Conservation (phyloP, 148 eudicot species). For the Rhododendron molle region DNA sequence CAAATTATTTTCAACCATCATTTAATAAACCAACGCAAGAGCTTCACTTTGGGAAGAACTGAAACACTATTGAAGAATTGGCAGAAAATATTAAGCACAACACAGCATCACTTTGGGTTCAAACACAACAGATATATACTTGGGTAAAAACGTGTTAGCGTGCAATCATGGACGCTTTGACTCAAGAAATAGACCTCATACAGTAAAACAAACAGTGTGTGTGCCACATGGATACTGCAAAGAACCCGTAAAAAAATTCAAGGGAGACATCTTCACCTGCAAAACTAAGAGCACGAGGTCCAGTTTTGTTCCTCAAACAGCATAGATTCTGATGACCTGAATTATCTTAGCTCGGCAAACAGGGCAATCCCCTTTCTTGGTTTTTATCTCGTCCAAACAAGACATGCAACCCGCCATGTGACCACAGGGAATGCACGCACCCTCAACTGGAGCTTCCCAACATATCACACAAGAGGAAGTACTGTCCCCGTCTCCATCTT, state of each 20-base stretch:
- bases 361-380: conserved; percentile 56
- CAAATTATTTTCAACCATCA: background rate
- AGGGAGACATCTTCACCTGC: background rate
- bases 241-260: background rate
- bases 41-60: background rate
- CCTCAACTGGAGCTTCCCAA: conserved; percentile 65
- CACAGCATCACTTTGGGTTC: background rate
- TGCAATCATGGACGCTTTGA: background rate
- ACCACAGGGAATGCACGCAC: conserved; percentile 75
- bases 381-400: conserved; percentile 50
- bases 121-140: background rate
- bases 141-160: background rate
- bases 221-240: background rate
- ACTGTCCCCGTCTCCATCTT: conserved; percentile 13
- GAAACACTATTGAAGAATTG: background rate
- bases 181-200: background rate
- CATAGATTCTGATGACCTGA: conserved; percentile 55
- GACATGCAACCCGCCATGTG: conserved; percentile 78
- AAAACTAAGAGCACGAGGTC: background rate
- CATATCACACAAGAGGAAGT: conserved; percentile 50
- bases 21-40: background rate
- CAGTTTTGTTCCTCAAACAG: conserved; percentile 31
- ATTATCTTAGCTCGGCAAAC: conserved; percentile 62
- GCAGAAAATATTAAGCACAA: background rate
- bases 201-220: background rate